Conservation (phyloP, 257 asterid genomes). For the Penstemon eatonii region DNA sequence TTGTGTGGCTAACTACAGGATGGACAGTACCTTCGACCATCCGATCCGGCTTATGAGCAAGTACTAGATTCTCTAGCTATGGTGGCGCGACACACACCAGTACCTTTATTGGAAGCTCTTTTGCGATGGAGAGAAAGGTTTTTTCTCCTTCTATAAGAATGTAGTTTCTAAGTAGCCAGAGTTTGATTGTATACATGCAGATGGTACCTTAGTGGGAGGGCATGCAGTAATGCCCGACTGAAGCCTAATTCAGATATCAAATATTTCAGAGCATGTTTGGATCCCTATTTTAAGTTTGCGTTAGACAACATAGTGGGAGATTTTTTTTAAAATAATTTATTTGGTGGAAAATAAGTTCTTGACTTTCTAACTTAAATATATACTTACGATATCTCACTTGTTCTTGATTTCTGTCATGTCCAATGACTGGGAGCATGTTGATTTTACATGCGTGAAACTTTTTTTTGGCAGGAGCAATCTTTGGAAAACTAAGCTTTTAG, state of each 20-base stretch:
- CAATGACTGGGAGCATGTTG: constrained; percentile 5
- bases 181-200: constrained; percentile 3
- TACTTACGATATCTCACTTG: constrained; percentile 9
- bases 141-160: constrained; percentile 22
- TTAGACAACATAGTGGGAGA: background rate
- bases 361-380: background rate
- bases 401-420: constrained; percentile 9
- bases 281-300: background rate
- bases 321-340: too few relatives aligned
- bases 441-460: background rate
- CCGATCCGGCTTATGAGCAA: constrained; percentile 99
- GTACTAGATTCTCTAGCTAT: constrained; percentile 97
- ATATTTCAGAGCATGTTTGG: background rate
- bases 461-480: background rate
- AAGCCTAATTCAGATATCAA: constrained; percentile 8
- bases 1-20: constrained; percentile 56
- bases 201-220: background rate
- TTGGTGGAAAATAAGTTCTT: background rate
- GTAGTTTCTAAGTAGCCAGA: constrained; percentile 13
- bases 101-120: constrained; percentile 96
- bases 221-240: background rate
- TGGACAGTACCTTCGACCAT: constrained; percentile 98
- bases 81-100: constrained; percentile 99
- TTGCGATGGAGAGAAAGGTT: constrained; percentile 97
- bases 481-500: constrained; percentile 12